phyloP scores from a whole-genome alignment of 495 filamentous ascomycete species.

The Penicillium dipodomyicola region DNA sequence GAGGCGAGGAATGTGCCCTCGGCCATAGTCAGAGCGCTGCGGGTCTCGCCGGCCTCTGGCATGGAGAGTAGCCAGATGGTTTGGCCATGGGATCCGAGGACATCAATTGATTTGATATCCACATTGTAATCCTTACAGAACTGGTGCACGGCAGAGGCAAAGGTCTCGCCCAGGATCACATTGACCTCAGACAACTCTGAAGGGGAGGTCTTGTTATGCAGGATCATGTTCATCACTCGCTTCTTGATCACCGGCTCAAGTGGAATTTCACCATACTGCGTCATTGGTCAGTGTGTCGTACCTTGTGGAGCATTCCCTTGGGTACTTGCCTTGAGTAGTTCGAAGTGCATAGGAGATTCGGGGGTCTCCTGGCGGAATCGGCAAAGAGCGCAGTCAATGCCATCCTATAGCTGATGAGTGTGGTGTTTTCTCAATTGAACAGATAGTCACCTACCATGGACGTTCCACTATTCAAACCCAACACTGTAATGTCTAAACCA shows the following conservation, averaged over 20 bases:
- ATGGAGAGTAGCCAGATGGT: slow-evolving; percentile 59
- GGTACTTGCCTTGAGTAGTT: slow-evolving; percentile 37
- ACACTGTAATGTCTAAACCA: slow-evolving; percentile 43
- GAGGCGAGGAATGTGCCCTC: slow-evolving; percentile 45
- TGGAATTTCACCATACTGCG: slow-evolving; percentile 42
- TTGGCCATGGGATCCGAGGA: slow-evolving; percentile 57
- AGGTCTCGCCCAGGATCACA: slow-evolving; percentile 51
- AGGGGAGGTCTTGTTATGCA: slow-evolving; percentile 50
- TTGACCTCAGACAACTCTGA: slow-evolving; percentile 55
- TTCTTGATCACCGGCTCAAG: slow-evolving; percentile 54
- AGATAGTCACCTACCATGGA: slow-evolving; percentile 32
- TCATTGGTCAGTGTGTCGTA: slow-evolving; percentile 3
- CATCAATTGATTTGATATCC: slow-evolving; percentile 49
- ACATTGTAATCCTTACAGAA: slow-evolving; percentile 47
- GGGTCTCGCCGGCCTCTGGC: slow-evolving; percentile 48
- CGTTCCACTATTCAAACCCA: slow-evolving; percentile 51
- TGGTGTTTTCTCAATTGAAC: not conserved
- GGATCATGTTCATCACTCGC: slow-evolving; percentile 54
- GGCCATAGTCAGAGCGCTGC: slow-evolving; percentile 48
- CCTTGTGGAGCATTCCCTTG: not conserved
- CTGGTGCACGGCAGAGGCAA: slow-evolving; percentile 46
- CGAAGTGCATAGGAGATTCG: slow-evolving; percentile 48
- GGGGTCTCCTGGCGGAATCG: slow-evolving; percentile 51
- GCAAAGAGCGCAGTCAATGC: slow-evolving; percentile 52
- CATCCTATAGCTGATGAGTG: slow-evolving; percentile 32